A percentile compares a stretch with the other conserved stretches of the same genome.
Evolutionary conservation across 179 eudicot species (phyloP).

Genomic region (Beta corolliflora): DNA sequence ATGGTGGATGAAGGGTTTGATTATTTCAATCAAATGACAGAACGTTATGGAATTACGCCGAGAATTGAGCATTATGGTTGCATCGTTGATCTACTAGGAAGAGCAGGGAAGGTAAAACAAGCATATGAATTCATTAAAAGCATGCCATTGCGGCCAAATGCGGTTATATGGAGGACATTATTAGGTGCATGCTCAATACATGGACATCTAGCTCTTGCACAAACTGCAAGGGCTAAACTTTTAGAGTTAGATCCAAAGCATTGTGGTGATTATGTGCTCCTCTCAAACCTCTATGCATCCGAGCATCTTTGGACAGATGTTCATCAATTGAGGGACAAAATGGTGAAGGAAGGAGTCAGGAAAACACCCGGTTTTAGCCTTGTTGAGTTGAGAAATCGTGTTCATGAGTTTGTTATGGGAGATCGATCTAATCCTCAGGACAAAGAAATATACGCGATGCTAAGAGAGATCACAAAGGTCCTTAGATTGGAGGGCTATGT

Average conservation of each 20-base stretch:
- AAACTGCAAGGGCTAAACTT: constrained; percentile 57
- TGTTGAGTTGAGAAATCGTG: constrained; percentile 74
- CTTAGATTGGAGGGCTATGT: constrained; percentile 72
- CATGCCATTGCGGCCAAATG: constrained; percentile 70
- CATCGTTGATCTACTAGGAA: constrained; percentile 75
- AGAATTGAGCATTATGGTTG: constrained; percentile 84
- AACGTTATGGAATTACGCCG: constrained; percentile 49
- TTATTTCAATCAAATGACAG: constrained; percentile 57
- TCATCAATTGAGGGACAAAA: constrained; percentile 53
- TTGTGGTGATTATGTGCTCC: constrained; percentile 82
- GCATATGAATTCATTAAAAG: constrained; percentile 60
- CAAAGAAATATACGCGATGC: constrained; percentile 63
- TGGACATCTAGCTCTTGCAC: constrained; percentile 53
- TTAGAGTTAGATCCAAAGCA: constrained; percentile 69
- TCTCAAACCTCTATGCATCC: constrained; percentile 82
- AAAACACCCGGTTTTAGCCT: constrained; percentile 76
- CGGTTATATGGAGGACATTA: constrained; percentile 78
- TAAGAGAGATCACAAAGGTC: constrained; percentile 56
- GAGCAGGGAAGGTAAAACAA: constrained; percentile 63
- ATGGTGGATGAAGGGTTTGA: constrained; percentile 71
- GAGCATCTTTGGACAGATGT: constrained; percentile 78
- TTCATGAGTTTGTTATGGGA: constrained; percentile 79
- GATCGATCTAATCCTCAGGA: constrained; percentile 70
- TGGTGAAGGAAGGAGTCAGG: constrained; percentile 70
- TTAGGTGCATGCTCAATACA: constrained; percentile 72